Evolutionary conservation across 1,139 yeast genomes (phyloP).

Genomic region (Martiniozyma asiatica): DNA sequence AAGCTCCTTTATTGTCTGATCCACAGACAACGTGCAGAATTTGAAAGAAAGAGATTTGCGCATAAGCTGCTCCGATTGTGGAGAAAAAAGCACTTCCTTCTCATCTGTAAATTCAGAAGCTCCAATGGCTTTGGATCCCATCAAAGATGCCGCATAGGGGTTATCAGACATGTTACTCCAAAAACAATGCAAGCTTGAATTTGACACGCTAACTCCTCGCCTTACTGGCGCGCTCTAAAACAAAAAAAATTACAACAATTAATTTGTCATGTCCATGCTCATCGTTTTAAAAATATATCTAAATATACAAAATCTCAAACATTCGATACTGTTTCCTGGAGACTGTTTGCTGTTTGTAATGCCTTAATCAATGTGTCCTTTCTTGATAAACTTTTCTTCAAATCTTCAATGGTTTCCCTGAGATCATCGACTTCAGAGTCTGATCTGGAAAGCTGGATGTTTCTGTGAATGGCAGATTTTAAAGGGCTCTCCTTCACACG

Average conservation of each 20-base stretch:
- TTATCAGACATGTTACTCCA: constrained; percentile 12
- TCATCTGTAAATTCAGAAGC: constrained; percentile 10
- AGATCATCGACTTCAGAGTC: constrained; percentile 36
- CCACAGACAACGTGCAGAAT: constrained; percentile 46
- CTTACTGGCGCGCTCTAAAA: not conserved
- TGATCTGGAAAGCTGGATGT: too few species aligned
- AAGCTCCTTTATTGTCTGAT: constrained; percentile 49
- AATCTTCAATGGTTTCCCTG: constrained; percentile 56
- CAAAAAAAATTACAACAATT: not conserved
- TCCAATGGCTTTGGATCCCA: constrained; percentile 6
- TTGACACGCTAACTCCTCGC: not conserved
- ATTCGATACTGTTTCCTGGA: too few species aligned
- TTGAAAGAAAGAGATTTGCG: constrained; percentile 30
- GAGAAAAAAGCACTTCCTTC: constrained; percentile 9
- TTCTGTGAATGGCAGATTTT: too few species aligned
- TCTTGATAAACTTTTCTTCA: constrained; percentile 47
- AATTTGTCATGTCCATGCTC: too few species aligned
- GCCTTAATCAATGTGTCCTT: constrained; percentile 76
- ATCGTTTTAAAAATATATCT: too few species aligned
- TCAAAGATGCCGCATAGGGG: constrained; percentile 10
- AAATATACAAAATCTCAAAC: too few species aligned
- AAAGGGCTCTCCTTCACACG: constrained; percentile 1
- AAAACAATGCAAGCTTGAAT: not conserved
- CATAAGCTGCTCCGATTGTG: constrained; percentile 12
- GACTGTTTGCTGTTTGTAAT: constrained; percentile 32